Evolutionary conservation across 805 yeast genomes (phyloP).

Genomic region (Saccharomyces mikatae): DNA sequence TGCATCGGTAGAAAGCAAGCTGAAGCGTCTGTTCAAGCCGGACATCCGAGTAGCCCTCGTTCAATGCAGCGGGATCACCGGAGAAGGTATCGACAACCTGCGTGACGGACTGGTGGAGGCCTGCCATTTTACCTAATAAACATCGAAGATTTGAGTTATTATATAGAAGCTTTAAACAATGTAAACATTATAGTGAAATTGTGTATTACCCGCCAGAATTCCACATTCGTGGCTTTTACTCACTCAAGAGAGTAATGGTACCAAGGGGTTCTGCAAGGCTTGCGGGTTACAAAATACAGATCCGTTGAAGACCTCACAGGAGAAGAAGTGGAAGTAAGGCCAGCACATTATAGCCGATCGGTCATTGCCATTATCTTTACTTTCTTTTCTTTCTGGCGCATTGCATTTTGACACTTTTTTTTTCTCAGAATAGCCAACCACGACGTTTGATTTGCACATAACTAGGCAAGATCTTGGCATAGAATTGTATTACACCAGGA

Average conservation of each 20-base stretch:
- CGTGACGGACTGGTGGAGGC: not conserved
- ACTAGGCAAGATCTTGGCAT: not conserved
- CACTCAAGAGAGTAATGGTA: not conserved
- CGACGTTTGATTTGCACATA: not conserved
- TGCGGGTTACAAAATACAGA: not conserved
- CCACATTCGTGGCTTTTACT: not conserved
- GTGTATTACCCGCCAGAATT: not conserved
- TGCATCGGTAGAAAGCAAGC: not conserved
- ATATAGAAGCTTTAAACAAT: not conserved
- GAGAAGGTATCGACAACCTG: slow-evolving; percentile 14
- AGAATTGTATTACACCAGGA: not conserved
- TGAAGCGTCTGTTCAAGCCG: not conserved
- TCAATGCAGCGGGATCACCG: slow-evolving; percentile 17
- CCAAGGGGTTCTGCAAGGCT: not conserved
- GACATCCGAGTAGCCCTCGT: slow-evolving; percentile 5
- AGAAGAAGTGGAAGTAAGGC: not conserved
- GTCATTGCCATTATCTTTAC: not conserved
- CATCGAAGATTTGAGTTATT: not conserved
- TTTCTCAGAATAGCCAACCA: not conserved
- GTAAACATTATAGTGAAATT: not conserved
- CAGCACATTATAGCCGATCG: not conserved
- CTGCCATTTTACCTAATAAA: not conserved
- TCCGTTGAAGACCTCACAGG: not conserved
- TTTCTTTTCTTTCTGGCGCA: not conserved
- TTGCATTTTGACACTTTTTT: not conserved